phyloP scores from a whole-genome alignment of 257 asterid species.

The Osmanthus fragrans region DNA sequence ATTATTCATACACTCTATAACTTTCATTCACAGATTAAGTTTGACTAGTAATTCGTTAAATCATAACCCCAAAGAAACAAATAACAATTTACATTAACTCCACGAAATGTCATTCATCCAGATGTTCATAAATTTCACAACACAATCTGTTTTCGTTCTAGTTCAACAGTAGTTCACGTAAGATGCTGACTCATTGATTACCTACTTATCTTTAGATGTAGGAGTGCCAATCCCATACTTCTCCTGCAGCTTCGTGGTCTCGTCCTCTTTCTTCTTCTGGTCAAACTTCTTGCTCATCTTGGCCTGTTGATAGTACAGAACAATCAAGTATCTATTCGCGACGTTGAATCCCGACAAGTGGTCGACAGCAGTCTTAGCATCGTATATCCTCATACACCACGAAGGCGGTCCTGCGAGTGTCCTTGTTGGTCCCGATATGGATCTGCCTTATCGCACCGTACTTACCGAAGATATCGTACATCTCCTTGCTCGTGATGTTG shows the following conservation, averaged over 20 bases:
- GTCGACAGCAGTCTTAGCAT: constrained; percentile 91
- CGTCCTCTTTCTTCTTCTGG: constrained; percentile 91
- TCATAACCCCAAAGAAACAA: background rate
- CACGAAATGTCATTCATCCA: background rate
- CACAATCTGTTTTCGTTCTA: background rate
- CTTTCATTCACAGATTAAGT: background rate
- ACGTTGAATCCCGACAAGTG: constrained; percentile 92
- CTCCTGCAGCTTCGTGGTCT: constrained; percentile 81
- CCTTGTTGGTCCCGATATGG: constrained; percentile 84
- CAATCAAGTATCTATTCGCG: constrained; percentile 81
- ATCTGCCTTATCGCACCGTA: constrained; percentile 92
- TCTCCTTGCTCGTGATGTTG: constrained; percentile 95
- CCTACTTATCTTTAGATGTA: constrained; percentile 58
- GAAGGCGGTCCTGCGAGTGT: constrained; percentile 92
- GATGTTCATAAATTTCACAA: background rate
- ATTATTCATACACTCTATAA: background rate
- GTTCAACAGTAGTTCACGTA: background rate
- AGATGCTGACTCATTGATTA: background rate
- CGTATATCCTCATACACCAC: constrained; percentile 95
- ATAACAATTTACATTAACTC: background rate
- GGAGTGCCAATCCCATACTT: constrained; percentile 69
- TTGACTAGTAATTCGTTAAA: background rate
- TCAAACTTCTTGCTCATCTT: constrained; percentile 96
- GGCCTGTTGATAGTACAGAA: constrained; percentile 87
- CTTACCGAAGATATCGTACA: constrained; percentile 94